phyloP scores from a whole-genome alignment of 352 stramenopile genomes.

The Pythium phragmitis region DNA sequence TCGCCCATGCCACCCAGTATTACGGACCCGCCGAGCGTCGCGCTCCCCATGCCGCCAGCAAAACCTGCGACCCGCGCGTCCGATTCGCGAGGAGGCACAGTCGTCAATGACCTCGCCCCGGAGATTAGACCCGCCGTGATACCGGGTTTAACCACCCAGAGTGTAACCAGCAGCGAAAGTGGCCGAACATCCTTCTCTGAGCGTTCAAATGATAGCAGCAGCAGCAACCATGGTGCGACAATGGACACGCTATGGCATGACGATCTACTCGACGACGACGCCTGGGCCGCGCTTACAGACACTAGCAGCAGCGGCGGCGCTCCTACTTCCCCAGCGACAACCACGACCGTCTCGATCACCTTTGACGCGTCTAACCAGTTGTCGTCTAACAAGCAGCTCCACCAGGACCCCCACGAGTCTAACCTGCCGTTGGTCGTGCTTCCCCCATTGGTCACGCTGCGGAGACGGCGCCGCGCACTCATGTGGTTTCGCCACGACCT shows the following conservation, averaged over 20 bases:
- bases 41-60: constrained; percentile 1
- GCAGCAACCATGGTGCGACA: neutral
- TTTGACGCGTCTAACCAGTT: neutral
- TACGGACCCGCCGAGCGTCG: constrained; percentile 3
- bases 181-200: neutral
- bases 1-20: constrained; percentile 18
- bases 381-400: neutral
- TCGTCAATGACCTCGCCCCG: neutral
- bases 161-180: neutral
- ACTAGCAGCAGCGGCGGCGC: neutral
- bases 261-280: constrained; percentile 14
- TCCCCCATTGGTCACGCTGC: constrained; percentile 6
- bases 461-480: constrained; percentile 38
- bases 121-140: neutral
- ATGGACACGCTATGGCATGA: constrained; percentile 20
- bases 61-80: neutral
- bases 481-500: constrained; percentile 95
- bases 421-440: neutral
- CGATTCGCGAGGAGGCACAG: neutral
- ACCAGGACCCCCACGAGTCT: neutral
- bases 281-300: constrained; percentile 9
- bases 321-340: neutral
- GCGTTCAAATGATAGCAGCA: neutral
- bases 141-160: neutral
- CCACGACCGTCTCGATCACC: constrained; percentile 3